Evolutionary conservation across 2,329 filamentous ascomycete genomes (phyloP).

Genomic region (Stromatinia cepivora): DNA sequence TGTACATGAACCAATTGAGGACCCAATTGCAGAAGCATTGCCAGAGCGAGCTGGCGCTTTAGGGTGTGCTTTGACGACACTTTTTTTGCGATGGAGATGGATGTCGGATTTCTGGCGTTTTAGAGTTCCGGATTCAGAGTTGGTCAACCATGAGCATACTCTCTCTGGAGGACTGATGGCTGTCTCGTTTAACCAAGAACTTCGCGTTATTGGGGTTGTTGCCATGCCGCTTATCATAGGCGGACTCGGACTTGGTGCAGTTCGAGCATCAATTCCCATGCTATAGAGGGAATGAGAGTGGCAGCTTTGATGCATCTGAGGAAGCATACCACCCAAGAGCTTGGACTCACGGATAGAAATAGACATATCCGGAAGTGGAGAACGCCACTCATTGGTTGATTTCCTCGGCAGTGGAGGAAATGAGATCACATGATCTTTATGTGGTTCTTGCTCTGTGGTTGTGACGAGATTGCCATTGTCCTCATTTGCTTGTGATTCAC

Average conservation of each 20-base stretch:
- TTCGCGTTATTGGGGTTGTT: background rate
- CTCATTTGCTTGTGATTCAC: constrained; percentile 23
- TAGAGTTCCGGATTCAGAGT: background rate
- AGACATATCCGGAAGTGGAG: constrained; percentile 35
- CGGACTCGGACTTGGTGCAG: constrained; percentile 6
- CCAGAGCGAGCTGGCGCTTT: constrained; percentile 29
- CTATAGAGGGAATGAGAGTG: constrained; percentile 30
- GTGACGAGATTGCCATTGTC: background rate
- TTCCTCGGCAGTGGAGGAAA: constrained; percentile 37
- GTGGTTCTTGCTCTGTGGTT: constrained; percentile 14
- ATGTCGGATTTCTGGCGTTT: constrained; percentile 15
- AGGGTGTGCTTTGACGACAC: constrained; percentile 29
- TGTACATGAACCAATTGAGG: constrained; percentile 29
- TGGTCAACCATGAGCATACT: constrained; percentile 11
- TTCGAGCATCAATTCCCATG: constrained; percentile 32
- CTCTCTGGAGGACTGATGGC: constrained; percentile 17
- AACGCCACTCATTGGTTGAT: constrained; percentile 35
- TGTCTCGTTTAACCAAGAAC: background rate
- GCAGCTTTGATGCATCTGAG: background rate
- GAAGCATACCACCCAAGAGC: background rate
- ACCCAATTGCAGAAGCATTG: constrained; percentile 26
- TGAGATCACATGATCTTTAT: constrained; percentile 30
- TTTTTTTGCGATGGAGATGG: constrained; percentile 16
- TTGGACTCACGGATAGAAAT: constrained; percentile 7
- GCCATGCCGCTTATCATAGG: constrained; percentile 1